These are phyloP conservation scores for Striga hermonthica DNA, from an alignment of 305 asterid genomes.

Conservation along the genomic window DNA sequence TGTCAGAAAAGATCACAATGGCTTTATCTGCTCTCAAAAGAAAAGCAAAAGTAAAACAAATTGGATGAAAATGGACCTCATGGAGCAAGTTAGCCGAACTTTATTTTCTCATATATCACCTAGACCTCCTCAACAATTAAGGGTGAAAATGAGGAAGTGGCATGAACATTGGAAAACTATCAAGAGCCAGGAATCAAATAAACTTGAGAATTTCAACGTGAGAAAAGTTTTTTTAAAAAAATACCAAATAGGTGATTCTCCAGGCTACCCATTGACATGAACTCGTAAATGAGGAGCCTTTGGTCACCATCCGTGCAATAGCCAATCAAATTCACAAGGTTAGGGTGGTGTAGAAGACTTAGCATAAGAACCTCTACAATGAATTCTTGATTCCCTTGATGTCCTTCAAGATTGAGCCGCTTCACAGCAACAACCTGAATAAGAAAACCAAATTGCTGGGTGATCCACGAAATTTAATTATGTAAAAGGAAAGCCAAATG, in stretches of 20 bases:
- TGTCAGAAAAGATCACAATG: not conserved
- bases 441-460: conserved; percentile 20
- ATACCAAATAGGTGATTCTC: conserved; percentile 89
- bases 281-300: conserved; percentile 84
- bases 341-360: conserved; percentile 75
- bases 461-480: conserved; percentile 34
- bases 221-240: not conserved
- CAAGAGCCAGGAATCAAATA: not conserved
- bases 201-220: conserved; percentile 9
- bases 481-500: conserved; percentile 23
- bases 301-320: conserved; percentile 92
- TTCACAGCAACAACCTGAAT: conserved; percentile 80
- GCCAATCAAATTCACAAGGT: conserved; percentile 84
- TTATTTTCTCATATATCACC: conserved; percentile 1
- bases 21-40: not conserved
- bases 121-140: conserved; percentile 20
- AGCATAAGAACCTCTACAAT: conserved; percentile 89
- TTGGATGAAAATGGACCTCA: not conserved
- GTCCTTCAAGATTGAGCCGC: conserved; percentile 81
- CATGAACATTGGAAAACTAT: not conserved
- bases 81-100: not conserved
- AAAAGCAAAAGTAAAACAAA: not conserved
- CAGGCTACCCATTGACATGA: conserved; percentile 86
- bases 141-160: conserved; percentile 5
- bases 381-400: conserved; percentile 90